Evolutionary conservation across 169 alveolate genomes (phyloP), one percentile per base, ranked within the genome.

Genomic region (Perkinsus olseni): DNA sequence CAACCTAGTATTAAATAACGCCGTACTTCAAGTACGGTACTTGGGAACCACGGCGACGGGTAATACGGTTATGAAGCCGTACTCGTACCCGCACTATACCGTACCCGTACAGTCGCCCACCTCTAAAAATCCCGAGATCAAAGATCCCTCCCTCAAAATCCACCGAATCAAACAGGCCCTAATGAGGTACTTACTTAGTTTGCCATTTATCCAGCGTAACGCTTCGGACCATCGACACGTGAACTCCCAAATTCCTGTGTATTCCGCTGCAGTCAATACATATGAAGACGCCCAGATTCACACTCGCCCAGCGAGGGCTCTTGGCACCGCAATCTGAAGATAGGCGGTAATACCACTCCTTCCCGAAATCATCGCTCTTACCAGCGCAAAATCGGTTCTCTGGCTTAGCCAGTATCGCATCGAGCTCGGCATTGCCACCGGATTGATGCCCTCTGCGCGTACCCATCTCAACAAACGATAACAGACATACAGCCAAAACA

Each of bases 261-360:
- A 97, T 95, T 17, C 99, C 99, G 45, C 98, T 97, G 95, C 99
- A 98, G 90, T 97, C 97, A 45, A 98, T 98, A 92, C 99, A 98
- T 31, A 98, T 95, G 93, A 95, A 95, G 34, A 98, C 98, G 62
- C 99, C 99, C 39, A 98, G 95, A 93, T 98, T 98, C 38, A 98
- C 95, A 92, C 99, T 96, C 17, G 99, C 99, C 99, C 99, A 98
- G 38, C 99, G 95, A 17, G 99, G 99, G 91, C 97, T 95, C 40
- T 97, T 93, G 48, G 97, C 95, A 38, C 98, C 98, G 93, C 99
- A 98, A 93, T 98, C 99, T 28, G 99, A 99, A 94, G 99, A 95
- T 99, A 62, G 10, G 0, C 17, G 82, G 37, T 8, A 13, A 62
- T 24, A 62, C 31, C 82, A 62, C 82, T 6, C 82, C 17, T 62